Conservation (phyloP, 2,329 filamentous ascomycete species). For the Macrophomina pseudophaseolina region DNA sequence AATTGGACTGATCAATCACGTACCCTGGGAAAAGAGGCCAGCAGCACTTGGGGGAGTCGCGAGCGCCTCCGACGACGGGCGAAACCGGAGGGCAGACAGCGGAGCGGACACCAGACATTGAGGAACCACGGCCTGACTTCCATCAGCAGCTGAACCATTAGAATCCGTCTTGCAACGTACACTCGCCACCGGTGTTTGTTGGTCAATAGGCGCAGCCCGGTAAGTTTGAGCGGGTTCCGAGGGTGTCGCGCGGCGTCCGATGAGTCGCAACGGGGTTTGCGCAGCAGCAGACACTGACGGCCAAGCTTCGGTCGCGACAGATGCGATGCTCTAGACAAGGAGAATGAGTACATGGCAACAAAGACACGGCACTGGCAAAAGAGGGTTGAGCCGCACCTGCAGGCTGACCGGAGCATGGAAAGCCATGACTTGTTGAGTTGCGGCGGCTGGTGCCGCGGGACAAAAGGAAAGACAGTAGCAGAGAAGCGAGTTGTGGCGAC, state of each 20-base stretch:
- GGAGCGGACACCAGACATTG: constrained; percentile 15
- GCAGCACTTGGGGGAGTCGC: constrained; percentile 10
- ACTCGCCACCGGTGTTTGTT: constrained; percentile 2
- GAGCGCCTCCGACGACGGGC: constrained; percentile 25
- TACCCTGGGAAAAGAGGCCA: constrained; percentile 23
- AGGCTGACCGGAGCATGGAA: constrained; percentile 55
- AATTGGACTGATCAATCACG: neutral
- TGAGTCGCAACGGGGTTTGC: constrained; percentile 41
- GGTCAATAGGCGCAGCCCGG: neutral
- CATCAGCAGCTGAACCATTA: neutral
- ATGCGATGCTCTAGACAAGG: constrained; percentile 50
- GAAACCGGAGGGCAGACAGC: constrained; percentile 29
- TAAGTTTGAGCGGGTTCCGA: constrained; percentile 30
- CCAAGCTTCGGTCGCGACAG: constrained; percentile 45
- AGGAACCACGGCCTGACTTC: constrained; percentile 8
- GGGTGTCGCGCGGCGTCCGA: constrained; percentile 33
- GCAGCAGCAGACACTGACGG: constrained; percentile 46
- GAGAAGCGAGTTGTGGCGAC: neutral
- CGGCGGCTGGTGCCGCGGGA: constrained; percentile 23
- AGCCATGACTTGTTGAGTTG: constrained; percentile 50
- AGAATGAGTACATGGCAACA: constrained; percentile 30
- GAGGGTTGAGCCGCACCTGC: constrained; percentile 49
- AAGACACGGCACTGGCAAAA: constrained; percentile 29
- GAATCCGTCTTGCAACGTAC: neutral
- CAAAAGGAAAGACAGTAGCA: constrained; percentile 22